Evolutionary conservation across 805 yeast species (phyloP), one percentile per base, ranked within the genome.

Genomic region (Wickerhamomyces alni): DNA sequence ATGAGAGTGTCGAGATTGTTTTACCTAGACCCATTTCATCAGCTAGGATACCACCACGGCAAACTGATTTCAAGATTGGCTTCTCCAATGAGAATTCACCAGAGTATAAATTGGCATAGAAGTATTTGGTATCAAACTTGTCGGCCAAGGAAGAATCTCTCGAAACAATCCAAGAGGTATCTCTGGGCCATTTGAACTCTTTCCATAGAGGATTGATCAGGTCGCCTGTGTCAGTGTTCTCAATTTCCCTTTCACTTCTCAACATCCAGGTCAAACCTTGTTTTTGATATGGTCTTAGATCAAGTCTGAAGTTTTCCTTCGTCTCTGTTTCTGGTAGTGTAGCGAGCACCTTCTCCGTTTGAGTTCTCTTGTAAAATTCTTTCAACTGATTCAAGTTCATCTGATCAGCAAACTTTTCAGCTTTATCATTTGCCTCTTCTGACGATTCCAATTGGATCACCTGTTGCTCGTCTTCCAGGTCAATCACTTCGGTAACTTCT

Each of bases 11-110:
- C 1, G 95, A 83, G 18, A 89, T 83, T 0, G 98, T 89, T 56
- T 89, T 89, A 32, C 98, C 98, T 8, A 89, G 67, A 0, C 98
- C 98, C 98, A 89, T 89, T 58, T 89, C 98, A 63, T 89, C 98
- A 0, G 97, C 95, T 13, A 89, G 63, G 17, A 89, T 84, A 2
- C 98, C 98, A 28, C 98, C 97, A 36, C 70, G 68, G 36, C 81
- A 71, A 16, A 72, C 53, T 2, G 80, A 68, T 42, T 70, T 75
- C 30, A 87, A 65, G 11, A 78, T 50, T 1, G 96, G 97, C 44
- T 74, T 77, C 17, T 73, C 71, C 13, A 75, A 49, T 1, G 91
- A 77, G 40, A 91, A 74, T 40, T 84, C 88, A 5, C 96, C 96
- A 40, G 83, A 77, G 54, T 80, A 83, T 42, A 85, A 58, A 52